Percentiles rank a stretch among this genome's conserved stretches.
Evolutionary conservation across 176 grass and related monocot species (phyloP).

Genomic region (Raddia guianensis): DNA sequence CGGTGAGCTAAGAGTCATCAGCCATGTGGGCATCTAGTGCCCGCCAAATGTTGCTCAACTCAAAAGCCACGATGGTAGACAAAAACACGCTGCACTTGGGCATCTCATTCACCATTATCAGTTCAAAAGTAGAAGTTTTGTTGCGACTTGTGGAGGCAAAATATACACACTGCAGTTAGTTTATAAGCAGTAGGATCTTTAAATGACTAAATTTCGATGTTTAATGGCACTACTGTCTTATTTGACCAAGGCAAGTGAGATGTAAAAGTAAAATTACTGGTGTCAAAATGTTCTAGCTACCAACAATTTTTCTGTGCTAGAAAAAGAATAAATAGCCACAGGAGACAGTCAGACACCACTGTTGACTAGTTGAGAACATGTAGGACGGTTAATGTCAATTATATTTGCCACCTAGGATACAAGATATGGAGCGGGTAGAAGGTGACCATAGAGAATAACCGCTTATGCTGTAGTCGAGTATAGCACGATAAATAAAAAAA

Average conservation of each 20-base stretch:
- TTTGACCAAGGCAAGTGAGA: not conserved
- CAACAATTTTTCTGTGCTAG: not conserved
- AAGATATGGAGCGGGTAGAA: no score
- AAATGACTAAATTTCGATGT: not conserved
- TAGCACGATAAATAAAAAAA: no score
- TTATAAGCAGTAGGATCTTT: not conserved
- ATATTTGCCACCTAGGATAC: no score
- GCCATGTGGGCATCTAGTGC: conserved; percentile 2
- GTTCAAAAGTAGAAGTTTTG: conserved; percentile 19
- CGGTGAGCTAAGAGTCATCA: conserved; percentile 38
- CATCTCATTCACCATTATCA: not conserved
- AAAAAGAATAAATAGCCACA: not conserved
- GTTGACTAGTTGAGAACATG: no score
- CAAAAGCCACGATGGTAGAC: not conserved
- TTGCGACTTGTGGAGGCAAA: not conserved
- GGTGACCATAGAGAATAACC: no score
- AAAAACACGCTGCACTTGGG: not conserved
- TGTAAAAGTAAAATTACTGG: not conserved
- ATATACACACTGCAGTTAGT: not conserved
- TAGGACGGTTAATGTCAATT: no score
- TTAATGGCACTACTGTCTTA: not conserved
- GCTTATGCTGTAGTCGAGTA: no score
- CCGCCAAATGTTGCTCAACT: conserved; percentile 39
- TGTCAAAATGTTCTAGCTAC: not conserved
- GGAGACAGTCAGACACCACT: not conserved